phyloP scores from a whole-genome alignment of 2,329 filamentous ascomycete genomes.

The Ascochyta lentis region DNA sequence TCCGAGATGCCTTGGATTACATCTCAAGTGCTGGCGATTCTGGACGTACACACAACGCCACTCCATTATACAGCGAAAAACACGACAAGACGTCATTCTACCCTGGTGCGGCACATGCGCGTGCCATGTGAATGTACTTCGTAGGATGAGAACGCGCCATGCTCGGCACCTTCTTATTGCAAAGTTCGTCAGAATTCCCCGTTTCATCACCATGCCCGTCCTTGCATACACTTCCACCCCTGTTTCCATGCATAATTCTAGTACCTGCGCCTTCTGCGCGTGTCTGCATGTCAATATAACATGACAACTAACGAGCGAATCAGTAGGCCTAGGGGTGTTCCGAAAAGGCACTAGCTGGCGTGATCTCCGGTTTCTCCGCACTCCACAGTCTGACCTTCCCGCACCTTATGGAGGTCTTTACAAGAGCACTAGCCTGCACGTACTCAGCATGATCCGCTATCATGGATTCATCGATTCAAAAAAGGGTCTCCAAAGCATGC shows the following conservation, averaged over 20 bases:
- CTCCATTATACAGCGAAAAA: no score
- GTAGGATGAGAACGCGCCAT: not conserved
- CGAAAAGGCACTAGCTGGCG: conserved; percentile 7
- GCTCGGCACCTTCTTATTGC: conserved; percentile 6
- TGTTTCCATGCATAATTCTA: conserved; percentile 18
- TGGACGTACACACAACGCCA: not conserved
- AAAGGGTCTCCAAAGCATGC: conserved; percentile 52
- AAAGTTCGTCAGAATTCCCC: conserved; percentile 18
- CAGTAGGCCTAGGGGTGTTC: not conserved
- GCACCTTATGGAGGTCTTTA: conserved; percentile 12
- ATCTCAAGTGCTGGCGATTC: not conserved
- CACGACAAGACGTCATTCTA: not conserved
- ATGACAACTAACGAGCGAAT: conserved; percentile 7
- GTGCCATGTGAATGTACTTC: not conserved
- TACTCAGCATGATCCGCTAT: conserved; percentile 30
- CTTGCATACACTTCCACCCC: conserved; percentile 9
- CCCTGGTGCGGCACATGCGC: not conserved
- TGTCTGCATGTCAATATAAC: conserved; percentile 10
- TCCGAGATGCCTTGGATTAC: not conserved
- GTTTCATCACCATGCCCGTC: conserved; percentile 11
- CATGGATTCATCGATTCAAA: conserved; percentile 37
- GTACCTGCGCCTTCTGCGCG: conserved; percentile 17
- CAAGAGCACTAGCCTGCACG: conserved; percentile 14
- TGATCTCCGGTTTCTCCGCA: conserved; percentile 18
- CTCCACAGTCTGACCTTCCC: conserved; percentile 16